Percentiles rank a stretch among this genome's conserved stretches.
These are phyloP conservation scores for Aspergillus calidoustus DNA, from an alignment of 2,329 filamentous ascomycete species.

Conservation along the genomic window DNA sequence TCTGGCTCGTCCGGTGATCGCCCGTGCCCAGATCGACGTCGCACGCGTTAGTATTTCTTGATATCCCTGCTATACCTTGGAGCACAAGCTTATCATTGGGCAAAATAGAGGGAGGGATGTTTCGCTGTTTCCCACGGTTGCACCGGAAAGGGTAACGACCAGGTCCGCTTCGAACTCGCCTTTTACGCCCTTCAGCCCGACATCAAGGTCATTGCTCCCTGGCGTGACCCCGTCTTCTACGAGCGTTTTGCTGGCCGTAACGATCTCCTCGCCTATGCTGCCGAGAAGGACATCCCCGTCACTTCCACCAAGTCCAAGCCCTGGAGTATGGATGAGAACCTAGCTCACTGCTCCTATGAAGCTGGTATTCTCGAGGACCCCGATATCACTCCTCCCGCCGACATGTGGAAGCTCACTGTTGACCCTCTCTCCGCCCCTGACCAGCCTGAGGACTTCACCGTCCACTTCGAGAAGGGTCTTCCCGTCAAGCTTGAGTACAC, in stretches of 20 bases:
- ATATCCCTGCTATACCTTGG: background rate
- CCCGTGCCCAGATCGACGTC: conserved; percentile 48
- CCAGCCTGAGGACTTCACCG: conserved; percentile 70
- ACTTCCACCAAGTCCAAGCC: conserved; percentile 54
- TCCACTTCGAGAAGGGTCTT: conserved; percentile 76
- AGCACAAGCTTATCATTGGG: background rate
- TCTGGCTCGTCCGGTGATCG: conserved; percentile 54
- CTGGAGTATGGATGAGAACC: conserved; percentile 62
- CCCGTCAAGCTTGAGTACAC: conserved; percentile 67
- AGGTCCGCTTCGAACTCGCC: conserved; percentile 56
- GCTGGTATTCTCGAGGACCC: conserved; percentile 65
- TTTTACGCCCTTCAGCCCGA: conserved; percentile 55
- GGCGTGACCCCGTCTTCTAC: conserved; percentile 55
- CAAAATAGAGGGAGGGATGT: conserved; percentile 47
- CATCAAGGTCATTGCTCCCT: conserved; percentile 56
- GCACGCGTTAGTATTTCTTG: conserved; percentile 21
- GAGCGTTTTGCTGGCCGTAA: conserved; percentile 54
- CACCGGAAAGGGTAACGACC: conserved; percentile 55
- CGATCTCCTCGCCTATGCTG: conserved; percentile 55
- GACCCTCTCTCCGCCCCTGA: conserved; percentile 73
- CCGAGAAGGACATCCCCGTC: conserved; percentile 52
- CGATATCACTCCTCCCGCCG: conserved; percentile 66
- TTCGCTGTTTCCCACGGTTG: conserved; percentile 51
- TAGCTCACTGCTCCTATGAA: conserved; percentile 75
- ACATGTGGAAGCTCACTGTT: conserved; percentile 75